phyloP scores from a whole-genome alignment of 2,329 filamentous ascomycete species.

The Ophiostoma perfectum region DNA sequence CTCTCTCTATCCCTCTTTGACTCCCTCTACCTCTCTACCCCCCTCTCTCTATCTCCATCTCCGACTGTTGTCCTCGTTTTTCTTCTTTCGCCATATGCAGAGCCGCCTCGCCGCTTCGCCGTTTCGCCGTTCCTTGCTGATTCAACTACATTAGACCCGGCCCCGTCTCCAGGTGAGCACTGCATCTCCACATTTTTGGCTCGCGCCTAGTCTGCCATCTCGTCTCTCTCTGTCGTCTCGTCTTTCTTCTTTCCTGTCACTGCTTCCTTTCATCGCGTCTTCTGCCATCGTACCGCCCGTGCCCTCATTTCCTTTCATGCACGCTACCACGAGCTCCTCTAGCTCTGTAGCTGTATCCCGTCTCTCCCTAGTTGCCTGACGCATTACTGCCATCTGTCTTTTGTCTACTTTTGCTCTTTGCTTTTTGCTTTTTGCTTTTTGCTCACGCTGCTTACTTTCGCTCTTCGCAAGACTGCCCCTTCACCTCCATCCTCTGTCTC shows the following conservation, averaged over 20 bases:
- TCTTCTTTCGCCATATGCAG: no score
- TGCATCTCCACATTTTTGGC: background rate
- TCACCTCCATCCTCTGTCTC: background rate
- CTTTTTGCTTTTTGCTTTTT: background rate
- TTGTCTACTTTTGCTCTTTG: background rate
- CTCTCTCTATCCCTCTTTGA: no score
- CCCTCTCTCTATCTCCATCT: no score
- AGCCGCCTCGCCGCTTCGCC: background rate
- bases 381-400: background rate
- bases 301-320: constrained; percentile 7
- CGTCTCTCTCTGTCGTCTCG: background rate
- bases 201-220: no score
- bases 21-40: no score
- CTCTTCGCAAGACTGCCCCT: background rate
- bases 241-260: no score
- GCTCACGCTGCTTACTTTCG: background rate
- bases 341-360: background rate
- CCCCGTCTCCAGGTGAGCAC: background rate
- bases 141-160: no score
- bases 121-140: no score
- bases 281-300: background rate
- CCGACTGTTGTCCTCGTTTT: no score
- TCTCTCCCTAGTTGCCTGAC: background rate
- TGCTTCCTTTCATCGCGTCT: background rate
- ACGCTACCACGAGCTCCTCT: background rate